phyloP scores from a whole-genome alignment of 306 rosid species.

The Pterocarpus santalinus region DNA sequence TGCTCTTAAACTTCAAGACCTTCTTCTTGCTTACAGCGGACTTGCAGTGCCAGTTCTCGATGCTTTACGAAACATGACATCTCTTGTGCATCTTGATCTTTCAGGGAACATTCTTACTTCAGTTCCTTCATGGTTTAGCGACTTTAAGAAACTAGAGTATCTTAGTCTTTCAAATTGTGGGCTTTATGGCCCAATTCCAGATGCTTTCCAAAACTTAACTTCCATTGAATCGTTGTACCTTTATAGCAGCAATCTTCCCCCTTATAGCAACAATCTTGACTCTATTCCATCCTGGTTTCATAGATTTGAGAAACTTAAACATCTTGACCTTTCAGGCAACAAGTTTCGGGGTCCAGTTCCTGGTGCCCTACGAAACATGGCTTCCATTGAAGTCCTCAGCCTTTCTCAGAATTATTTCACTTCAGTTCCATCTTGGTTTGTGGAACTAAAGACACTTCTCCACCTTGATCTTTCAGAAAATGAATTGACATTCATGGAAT shows the following conservation, averaged over 20 bases:
- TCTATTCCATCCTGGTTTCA: constrained; percentile 10
- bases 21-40: neutral
- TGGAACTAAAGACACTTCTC: neutral
- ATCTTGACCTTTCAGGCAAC: neutral
- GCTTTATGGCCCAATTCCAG: neutral
- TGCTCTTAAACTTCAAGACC: neutral
- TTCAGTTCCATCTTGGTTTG: constrained; percentile 31
- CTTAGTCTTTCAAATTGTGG: neutral
- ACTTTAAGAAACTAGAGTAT: neutral
- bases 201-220: neutral
- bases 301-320: neutral
- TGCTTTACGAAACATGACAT: constrained; percentile 31
- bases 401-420: neutral
- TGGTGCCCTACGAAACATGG: neutral
- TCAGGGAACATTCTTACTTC: neutral
- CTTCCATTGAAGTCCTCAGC: neutral
- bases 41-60: neutral
- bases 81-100: constrained; percentile 27
- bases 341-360: neutral
- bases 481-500: neutral
- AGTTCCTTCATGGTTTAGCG: constrained; percentile 10
- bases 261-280: neutral
- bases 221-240: neutral
- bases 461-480: neutral
- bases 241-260: neutral